phyloP scores from a whole-genome alignment of 2,329 filamentous ascomycete species.

The Botrytis porri region DNA sequence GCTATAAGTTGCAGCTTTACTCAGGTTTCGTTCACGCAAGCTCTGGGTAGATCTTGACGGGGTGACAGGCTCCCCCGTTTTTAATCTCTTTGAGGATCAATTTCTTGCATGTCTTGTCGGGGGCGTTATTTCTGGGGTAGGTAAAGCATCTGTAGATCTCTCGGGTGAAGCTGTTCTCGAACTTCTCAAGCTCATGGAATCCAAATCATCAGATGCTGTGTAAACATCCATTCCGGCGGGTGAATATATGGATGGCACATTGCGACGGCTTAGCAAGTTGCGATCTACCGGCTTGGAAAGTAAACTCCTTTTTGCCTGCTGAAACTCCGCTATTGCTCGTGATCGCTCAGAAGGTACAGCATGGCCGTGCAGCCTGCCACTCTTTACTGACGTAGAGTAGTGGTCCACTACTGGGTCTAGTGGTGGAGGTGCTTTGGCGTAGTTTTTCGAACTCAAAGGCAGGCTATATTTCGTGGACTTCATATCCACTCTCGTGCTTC shows the following conservation, averaged over 20 bases:
- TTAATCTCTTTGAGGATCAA: not conserved
- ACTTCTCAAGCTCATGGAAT: not conserved
- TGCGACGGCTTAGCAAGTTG: not conserved
- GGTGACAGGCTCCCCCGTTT: not conserved
- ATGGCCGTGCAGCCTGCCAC: not conserved
- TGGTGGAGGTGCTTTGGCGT: not conserved
- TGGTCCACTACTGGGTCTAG: not conserved
- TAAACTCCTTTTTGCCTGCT: not conserved
- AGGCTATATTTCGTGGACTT: not conserved
- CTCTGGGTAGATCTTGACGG: not conserved
- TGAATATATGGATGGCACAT: not conserved
- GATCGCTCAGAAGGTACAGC: constrained; percentile 11
- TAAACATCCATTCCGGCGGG: not conserved
- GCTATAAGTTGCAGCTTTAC: not conserved
- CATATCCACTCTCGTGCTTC: not conserved
- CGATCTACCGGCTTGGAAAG: not conserved
- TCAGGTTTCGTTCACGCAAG: not conserved
- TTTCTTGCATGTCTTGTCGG: not conserved
- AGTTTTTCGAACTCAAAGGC: not conserved
- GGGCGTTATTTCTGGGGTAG: not conserved
- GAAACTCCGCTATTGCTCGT: constrained; percentile 2
- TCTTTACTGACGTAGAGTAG: not conserved
- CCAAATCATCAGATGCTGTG: not conserved
- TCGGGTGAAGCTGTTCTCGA: constrained; percentile 10
- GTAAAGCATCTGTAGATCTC: not conserved